Evolutionary conservation across 331 rosid species (phyloP).

Genomic region (Dryas integrifolia): DNA sequence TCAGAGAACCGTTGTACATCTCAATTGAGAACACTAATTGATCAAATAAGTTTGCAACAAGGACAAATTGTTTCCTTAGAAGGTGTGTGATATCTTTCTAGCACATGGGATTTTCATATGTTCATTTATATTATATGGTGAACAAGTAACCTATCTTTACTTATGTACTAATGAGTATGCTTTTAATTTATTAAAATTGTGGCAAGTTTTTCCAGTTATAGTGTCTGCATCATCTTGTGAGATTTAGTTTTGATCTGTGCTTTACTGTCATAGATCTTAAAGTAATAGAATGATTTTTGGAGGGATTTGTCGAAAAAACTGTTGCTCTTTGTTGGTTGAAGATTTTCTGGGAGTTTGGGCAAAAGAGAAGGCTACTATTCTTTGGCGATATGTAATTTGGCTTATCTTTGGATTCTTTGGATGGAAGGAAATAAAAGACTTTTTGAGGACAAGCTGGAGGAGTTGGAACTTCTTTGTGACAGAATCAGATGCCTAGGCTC

Average conservation of each 20-base stretch:
- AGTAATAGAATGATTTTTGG: neutral
- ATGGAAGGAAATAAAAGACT: neutral
- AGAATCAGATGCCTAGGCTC: neutral
- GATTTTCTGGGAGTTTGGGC: constrained; percentile 1
- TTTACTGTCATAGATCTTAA: neutral
- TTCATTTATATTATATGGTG: neutral
- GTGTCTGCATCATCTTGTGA: neutral
- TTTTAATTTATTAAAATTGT: neutral
- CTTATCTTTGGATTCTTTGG: neutral
- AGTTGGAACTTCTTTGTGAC: too few species aligned
- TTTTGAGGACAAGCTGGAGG: neutral
- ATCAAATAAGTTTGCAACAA: constrained; percentile 85
- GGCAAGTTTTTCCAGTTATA: neutral
- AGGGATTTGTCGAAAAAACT: neutral
- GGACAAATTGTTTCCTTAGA: constrained; percentile 67
- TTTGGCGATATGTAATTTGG: neutral
- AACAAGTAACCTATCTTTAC: neutral
- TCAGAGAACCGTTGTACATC: constrained; percentile 76
- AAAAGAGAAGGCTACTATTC: neutral
- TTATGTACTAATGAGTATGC: neutral
- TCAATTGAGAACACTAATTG: constrained; percentile 69
- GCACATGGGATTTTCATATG: neutral
- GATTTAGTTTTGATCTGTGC: neutral
- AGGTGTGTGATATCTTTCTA: constrained; percentile 42
- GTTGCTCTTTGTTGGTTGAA: neutral